A percentile compares a stretch with the other conserved stretches of the same genome.
Conservation (phyloP, 306 rosid species). For the Quercus suber region DNA sequence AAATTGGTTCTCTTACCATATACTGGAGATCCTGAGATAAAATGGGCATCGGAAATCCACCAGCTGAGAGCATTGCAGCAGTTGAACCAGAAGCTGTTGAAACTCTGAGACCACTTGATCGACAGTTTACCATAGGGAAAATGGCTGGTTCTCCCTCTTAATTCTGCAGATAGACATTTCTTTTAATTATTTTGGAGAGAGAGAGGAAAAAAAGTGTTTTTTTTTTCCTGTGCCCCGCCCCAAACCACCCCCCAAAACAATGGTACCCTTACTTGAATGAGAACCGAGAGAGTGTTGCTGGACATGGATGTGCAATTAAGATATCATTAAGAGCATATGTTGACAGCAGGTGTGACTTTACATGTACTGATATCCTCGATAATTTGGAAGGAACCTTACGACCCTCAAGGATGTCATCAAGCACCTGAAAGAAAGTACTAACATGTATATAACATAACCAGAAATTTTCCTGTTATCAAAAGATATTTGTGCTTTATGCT, state of each 20-base stretch:
- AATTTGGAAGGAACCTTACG: slow-evolving; percentile 50
- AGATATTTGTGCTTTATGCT: neutral
- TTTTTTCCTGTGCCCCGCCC: neutral
- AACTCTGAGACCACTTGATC: slow-evolving; percentile 91
- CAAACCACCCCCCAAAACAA: no score
- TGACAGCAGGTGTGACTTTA: slow-evolving; percentile 47
- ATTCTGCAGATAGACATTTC: slow-evolving; percentile 50
- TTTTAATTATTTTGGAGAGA: neutral
- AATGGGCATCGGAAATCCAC: slow-evolving; percentile 73
- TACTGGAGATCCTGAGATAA: slow-evolving; percentile 76
- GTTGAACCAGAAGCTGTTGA: slow-evolving; percentile 93
- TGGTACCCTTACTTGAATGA: slow-evolving; percentile 61
- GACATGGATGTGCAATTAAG: slow-evolving; percentile 80
- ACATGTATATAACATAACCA: neutral
- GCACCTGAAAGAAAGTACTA: slow-evolving; percentile 52
- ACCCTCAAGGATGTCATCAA: slow-evolving; percentile 62
- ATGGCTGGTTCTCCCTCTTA: slow-evolving; percentile 39
- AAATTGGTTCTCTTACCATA: slow-evolving; percentile 89
- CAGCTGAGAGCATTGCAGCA: slow-evolving; percentile 93
- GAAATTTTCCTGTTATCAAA: neutral
- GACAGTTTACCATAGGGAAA: slow-evolving; percentile 52
- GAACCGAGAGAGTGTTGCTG: slow-evolving; percentile 76
- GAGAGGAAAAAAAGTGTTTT: neutral
- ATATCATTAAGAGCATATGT: slow-evolving; percentile 81
- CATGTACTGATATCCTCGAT: slow-evolving; percentile 53